Evolutionary conservation across 2,329 filamentous ascomycete species (phyloP), one percentile per base, ranked within the genome.

Genomic region (Sarocladiaceae sp.): DNA sequence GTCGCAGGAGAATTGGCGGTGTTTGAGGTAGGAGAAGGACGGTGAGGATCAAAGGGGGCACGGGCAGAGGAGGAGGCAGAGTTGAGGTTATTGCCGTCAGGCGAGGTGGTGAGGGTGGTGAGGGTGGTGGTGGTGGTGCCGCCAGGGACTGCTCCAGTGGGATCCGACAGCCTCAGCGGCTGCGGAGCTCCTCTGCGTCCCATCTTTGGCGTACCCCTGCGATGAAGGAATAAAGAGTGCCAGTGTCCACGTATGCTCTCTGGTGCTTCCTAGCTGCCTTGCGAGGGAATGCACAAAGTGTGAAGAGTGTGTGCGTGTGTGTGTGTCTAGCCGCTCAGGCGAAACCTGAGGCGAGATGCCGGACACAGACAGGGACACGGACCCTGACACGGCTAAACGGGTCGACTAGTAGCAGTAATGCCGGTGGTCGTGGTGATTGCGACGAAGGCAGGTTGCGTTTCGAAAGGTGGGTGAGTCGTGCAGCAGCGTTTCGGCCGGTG

Each of bases 171-270:
- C 59, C 69, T 63, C 64, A 79, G 69, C 63, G 76, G 74, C 67
- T 78, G 70, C 53, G 74, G 76, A 71, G 64, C 64, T 77, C 44
- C 40, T 48, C 40, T 80, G 61, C 75, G 76, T 65, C 69, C 74
- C 75, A 79, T 79, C 33, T 33, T 44, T 43, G 27, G 21, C 40
- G 27, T 32, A n/a, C 29, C 40, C 40, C 29, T 43, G 16, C 29
- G 10, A 5, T 32, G 26, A 9, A n/a, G n/a, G n/a, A n/a, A n/a
- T n/a, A n/a, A n/a, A n/a, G n/a, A n/a, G n/a, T n/a, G n/a, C n/a
- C n/a, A n/a, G n/a, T n/a, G n/a, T n/a, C n/a, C n/a, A n/a, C n/a
- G n/a, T n/a, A n/a, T n/a, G n/a, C n/a, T n/a, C n/a, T n/a, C n/a
- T n/a, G n/a, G n/a, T n/a, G n/a, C n/a, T n/a, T n/a, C n/a, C n/a